phyloP scores from a whole-genome alignment of 164 flowering plant species.

The Akebia trifoliata region DNA sequence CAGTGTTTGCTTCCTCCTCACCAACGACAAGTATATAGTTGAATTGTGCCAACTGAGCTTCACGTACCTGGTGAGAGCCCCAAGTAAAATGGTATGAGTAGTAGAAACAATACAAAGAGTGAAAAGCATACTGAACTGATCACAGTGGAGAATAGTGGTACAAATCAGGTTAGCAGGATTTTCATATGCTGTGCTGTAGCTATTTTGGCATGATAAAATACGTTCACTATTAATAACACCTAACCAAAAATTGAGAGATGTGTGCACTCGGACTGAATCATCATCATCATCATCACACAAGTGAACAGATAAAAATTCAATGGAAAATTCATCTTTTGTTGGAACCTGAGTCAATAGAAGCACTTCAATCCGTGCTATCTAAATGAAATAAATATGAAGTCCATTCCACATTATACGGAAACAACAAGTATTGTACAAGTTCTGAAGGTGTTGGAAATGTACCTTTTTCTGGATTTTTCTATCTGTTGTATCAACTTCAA shows the following conservation, averaged over 20 bases:
- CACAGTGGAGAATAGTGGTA: neutral
- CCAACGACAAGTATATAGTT: slow-evolving; percentile 95
- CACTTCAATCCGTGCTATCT: neutral
- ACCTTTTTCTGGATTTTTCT: slow-evolving; percentile 93
- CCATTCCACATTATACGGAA: neutral
- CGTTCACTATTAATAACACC: neutral
- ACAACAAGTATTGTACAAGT: neutral
- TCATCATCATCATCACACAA: neutral
- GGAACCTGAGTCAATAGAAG: neutral
- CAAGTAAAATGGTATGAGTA: slow-evolving; percentile 1
- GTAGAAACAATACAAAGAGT: neutral
- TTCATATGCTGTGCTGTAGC: neutral
- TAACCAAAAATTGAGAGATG: no score
- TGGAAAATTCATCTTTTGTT: neutral
- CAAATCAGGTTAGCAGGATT: neutral
- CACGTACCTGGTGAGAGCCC: slow-evolving; percentile 56
- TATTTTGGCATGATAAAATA: neutral
- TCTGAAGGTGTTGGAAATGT: neutral
- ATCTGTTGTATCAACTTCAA: slow-evolving; percentile 76
- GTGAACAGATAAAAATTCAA: neutral
- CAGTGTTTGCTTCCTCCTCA: slow-evolving; percentile 69
- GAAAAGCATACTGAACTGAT: neutral
- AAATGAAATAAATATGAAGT: neutral
- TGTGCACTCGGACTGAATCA: no score
- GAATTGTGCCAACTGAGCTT: slow-evolving; percentile 95